phyloP scores from a whole-genome alignment of 257 asterid genomes.

The Lavandula angustifolia region DNA sequence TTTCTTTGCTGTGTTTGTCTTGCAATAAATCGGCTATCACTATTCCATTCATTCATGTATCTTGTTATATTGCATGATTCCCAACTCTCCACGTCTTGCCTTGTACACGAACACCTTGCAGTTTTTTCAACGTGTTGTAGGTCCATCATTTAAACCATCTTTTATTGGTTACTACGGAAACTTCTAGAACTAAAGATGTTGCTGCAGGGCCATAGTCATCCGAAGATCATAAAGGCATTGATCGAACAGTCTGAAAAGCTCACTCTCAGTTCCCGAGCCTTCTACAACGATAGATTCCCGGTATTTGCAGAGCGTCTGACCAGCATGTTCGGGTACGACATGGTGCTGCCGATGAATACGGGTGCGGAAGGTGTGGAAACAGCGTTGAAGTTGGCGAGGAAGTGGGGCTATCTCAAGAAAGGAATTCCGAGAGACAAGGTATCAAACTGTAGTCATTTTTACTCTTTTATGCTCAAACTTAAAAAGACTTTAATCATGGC shows the following conservation, averaged over 20 bases:
- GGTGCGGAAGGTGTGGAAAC: conserved; percentile 99
- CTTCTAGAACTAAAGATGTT: conserved; percentile 19
- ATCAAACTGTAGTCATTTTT: conserved; percentile 20
- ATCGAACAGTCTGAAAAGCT: conserved; percentile 78
- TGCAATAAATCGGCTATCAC: background rate
- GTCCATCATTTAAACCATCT: background rate
- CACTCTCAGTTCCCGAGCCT: conserved; percentile 97
- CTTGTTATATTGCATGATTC: too few species aligned
- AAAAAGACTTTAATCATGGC: conserved; percentile 33
- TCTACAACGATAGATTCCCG: conserved; percentile 80
- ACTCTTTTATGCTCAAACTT: conserved; percentile 9
- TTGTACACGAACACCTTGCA: too few species aligned
- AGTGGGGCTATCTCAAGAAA: conserved; percentile 94
- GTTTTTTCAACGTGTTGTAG: conserved; percentile 3
- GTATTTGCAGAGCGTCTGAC: conserved; percentile 76
- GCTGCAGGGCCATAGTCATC: conserved; percentile 94
- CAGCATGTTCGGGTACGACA: conserved; percentile 82
- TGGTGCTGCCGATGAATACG: conserved; percentile 96
- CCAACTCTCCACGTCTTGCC: too few species aligned
- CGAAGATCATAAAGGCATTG: conserved; percentile 84
- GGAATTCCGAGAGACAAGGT: conserved; percentile 84
- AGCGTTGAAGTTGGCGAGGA: conserved; percentile 84
- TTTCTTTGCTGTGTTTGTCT: conserved; percentile 8
- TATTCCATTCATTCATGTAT: background rate
- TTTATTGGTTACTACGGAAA: conserved; percentile 17